Evolutionary conservation across 2,329 filamentous ascomycete species (phyloP).

Genomic region (Verticillium klebahnii): DNA sequence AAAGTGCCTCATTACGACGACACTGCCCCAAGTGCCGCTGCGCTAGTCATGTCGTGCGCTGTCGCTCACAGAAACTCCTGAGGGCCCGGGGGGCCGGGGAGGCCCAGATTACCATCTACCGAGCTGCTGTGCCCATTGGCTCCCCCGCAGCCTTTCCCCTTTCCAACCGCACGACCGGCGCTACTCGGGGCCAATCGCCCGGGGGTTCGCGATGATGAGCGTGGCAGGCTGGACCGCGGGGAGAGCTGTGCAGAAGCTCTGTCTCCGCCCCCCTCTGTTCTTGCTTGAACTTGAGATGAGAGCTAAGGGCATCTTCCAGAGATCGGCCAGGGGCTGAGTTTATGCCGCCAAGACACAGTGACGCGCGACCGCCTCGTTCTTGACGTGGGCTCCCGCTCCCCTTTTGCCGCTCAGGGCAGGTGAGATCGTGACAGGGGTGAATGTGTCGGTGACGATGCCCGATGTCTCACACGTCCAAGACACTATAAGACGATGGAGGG

Average conservation of each 20-base stretch:
- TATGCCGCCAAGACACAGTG: neutral
- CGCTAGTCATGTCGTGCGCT: neutral
- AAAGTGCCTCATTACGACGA: neutral
- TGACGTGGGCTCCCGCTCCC: neutral
- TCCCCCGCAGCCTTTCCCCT: neutral
- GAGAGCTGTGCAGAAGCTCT: neutral
- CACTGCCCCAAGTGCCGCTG: neutral
- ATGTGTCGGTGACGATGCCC: neutral
- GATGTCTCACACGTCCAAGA: neutral
- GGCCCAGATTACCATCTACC: neutral
- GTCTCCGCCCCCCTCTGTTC: neutral
- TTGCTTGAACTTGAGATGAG: neutral
- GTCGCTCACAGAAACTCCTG: neutral
- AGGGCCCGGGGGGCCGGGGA: neutral
- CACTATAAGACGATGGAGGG: neutral
- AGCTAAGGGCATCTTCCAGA: neutral
- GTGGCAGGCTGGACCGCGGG: neutral
- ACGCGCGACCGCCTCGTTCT: neutral
- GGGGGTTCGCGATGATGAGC: neutral
- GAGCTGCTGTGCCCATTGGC: neutral
- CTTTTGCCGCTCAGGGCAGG: neutral
- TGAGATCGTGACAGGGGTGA: neutral
- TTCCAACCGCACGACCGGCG: neutral
- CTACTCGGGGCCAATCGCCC: neutral
- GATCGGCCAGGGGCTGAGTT: neutral